Evolutionary conservation across 441 rosid species (phyloP), one percentile per base, ranked within the genome.

Genomic region (Theobroma grandiflorum): DNA sequence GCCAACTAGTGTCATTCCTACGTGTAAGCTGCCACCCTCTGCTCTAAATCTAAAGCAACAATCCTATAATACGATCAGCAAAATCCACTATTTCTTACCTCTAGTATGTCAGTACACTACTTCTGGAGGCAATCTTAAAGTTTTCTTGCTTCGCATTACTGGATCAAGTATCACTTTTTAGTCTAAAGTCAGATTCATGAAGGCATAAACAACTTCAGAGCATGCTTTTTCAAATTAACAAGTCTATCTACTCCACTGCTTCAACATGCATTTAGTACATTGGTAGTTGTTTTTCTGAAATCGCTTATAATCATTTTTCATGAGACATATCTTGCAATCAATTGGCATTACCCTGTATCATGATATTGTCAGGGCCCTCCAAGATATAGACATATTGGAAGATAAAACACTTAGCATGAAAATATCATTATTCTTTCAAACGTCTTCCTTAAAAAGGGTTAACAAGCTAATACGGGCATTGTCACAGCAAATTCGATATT

Each of bases 81-180:
- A 75, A 20, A 20, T 66, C 65, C 52, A 71, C 49, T 77, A 49
- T 66, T 73, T 59, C 77, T 73, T 20, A 72, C 70, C 57, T 69
- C 82, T 77, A 59, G 52, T 67, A 70, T 73, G 73, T 81, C 59
- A 80, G 80, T 45, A 62, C 61, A 61, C 10, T 14, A 77, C 64
- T 70, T 22, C 43, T 50, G 14, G 8, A 73, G 71, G 79, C 49
- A 64, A 57, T 59, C 53, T 14, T 31, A 16, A 15, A 26, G 22
- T 52, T 61, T 22, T 74, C 57, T 43, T 4, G 59, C 38, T 75
- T 16, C 18, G 40, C 8, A 47, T 75, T 75, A 75, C 26, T n/a
- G 15, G 47, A 35, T 50, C 61, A 72, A 52, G 62, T 18, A 52
- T 72, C 57, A 15, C 43, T 9, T 71, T 16, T 9, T 20, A 31